These are phyloP conservation scores for Pythium scleroteichum DNA, from an alignment of 352 stramenopile genomes.

Conservation along the genomic window DNA sequence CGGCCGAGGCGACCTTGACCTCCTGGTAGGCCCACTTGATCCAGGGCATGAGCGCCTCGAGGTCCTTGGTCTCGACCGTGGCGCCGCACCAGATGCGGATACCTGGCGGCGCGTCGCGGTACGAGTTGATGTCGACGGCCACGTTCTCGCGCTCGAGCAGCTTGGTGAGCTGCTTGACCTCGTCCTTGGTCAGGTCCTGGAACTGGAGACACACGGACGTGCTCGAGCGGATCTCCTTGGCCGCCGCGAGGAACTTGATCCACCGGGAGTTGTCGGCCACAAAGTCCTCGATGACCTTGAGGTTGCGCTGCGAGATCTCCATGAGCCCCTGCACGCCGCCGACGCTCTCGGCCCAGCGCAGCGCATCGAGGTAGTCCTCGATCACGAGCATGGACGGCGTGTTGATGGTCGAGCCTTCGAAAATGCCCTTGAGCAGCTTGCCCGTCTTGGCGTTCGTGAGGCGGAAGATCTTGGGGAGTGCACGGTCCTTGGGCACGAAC, in stretches of 20 bases:
- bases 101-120: slow-evolving; percentile 96
- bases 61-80: slow-evolving; percentile 98
- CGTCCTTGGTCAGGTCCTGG: slow-evolving; percentile 86
- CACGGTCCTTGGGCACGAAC: slow-evolving; percentile 88
- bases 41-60: slow-evolving; percentile 98
- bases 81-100: slow-evolving; percentile 99
- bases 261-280: slow-evolving; percentile 94
- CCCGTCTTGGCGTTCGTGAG: slow-evolving; percentile 96
- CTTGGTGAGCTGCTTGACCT: slow-evolving; percentile 97
- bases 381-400: slow-evolving; percentile 99
- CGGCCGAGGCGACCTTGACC: slow-evolving; percentile 58
- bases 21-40: slow-evolving; percentile 97
- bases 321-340: slow-evolving; percentile 95
- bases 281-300: slow-evolving; percentile 96
- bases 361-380: slow-evolving; percentile 98
- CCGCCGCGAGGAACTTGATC: slow-evolving; percentile 97
- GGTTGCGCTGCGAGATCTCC: slow-evolving; percentile 93
- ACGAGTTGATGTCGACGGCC: slow-evolving; percentile 98
- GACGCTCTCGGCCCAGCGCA: slow-evolving; percentile 95
- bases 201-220: slow-evolving; percentile 98
- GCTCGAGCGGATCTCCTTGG: slow-evolving; percentile 93
- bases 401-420: slow-evolving; percentile 99
- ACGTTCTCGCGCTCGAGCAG: slow-evolving; percentile 96
- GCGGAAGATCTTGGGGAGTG: slow-evolving; percentile 99
- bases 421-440: slow-evolving; percentile 93